Evolutionary conservation across 116 monocot genomes (phyloP).

Genomic region (Phalaenopsis hybrid): DNA sequence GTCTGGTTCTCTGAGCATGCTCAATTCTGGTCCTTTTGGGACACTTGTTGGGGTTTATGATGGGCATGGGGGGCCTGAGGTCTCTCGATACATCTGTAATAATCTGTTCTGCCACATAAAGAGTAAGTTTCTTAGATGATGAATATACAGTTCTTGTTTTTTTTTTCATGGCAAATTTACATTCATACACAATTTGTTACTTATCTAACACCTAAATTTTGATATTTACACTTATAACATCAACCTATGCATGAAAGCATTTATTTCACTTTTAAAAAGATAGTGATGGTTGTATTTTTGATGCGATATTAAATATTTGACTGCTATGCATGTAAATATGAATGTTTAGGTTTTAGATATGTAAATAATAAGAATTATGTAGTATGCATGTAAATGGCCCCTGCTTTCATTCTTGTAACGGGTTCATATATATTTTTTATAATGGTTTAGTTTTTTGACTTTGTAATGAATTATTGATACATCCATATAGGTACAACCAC

Average conservation of each 20-base stretch:
- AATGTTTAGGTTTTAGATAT: no score
- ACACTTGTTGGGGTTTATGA: constrained; percentile 28
- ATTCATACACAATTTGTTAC: no score
- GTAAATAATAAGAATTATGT: no score
- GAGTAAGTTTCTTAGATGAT: constrained; percentile 6
- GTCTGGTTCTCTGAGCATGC: constrained; percentile 18
- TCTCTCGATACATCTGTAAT: constrained; percentile 11
- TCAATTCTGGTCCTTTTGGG: constrained; percentile 18
- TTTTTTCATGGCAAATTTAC: background rate
- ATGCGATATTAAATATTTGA: no score
- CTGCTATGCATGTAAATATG: no score
- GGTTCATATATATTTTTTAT: background rate
- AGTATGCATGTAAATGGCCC: no score
- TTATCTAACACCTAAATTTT: no score
- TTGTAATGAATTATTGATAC: background rate
- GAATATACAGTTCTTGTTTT: background rate
- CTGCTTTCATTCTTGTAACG: background rate
- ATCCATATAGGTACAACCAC: background rate
- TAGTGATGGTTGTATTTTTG: no score
- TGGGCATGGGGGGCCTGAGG: constrained; percentile 24
- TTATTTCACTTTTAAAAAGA: no score
- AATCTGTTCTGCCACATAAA: constrained; percentile 21
- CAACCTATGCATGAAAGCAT: no score
- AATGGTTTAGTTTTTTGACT: background rate
- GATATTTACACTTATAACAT: no score